Percentiles rank a stretch among this genome's conserved stretches.
phyloP scores from a whole-genome alignment of 2,329 filamentous ascomycete species.

The Aspergillus aculeatinus region DNA sequence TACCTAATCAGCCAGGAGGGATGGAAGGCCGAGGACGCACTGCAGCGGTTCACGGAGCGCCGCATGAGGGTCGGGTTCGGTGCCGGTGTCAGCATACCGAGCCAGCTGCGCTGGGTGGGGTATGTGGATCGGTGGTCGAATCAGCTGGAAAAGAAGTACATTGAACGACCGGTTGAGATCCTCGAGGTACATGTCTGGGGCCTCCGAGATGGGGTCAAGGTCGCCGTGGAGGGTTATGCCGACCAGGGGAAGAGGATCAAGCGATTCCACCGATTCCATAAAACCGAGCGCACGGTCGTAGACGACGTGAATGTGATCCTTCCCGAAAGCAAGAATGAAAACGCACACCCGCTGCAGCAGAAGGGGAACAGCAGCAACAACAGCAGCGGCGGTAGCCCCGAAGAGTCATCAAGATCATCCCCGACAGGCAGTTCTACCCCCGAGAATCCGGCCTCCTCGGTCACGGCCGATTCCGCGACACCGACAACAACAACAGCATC shows the following conservation, averaged over 20 bases:
- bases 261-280: constrained; percentile 74
- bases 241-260: constrained; percentile 89
- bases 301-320: constrained; percentile 40
- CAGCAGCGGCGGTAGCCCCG: not conserved
- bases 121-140: constrained; percentile 89
- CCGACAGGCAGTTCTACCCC: not conserved
- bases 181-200: constrained; percentile 90
- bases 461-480: not conserved
- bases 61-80: constrained; percentile 90
- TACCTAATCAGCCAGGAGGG: constrained; percentile 87
- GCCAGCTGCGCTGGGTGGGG: constrained; percentile 79
- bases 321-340: constrained; percentile 4
- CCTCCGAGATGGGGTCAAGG: constrained; percentile 79
- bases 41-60: constrained; percentile 71
- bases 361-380: not conserved
- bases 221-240: constrained; percentile 78
- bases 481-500: constrained; percentile 1
- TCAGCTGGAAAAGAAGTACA: constrained; percentile 69
- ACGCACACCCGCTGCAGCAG: not conserved
- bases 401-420: not conserved
- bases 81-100: constrained; percentile 86
- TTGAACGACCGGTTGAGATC: constrained; percentile 80
- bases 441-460: constrained; percentile 10
- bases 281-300: constrained; percentile 62
- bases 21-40: constrained; percentile 63